A percentile compares a stretch with the other conserved stretches of the same genome.
These are phyloP conservation scores for Rhododendron molle DNA, from an alignment of 148 eudicot genomes.

Conservation along the genomic window DNA sequence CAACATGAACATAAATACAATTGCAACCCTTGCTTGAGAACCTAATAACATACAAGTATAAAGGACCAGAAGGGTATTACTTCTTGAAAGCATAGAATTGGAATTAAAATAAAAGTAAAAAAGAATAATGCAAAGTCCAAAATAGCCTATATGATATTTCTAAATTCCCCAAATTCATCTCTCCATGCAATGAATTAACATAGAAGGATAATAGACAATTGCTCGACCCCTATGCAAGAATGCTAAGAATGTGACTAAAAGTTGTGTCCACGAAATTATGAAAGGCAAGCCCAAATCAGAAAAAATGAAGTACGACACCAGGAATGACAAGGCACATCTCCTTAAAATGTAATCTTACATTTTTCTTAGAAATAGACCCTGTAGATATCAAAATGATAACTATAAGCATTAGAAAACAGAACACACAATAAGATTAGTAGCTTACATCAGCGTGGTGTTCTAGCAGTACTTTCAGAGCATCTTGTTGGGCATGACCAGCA, in stretches of 20 bases:
- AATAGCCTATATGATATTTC: background rate
- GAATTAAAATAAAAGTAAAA: background rate
- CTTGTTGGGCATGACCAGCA: conserved; percentile 89
- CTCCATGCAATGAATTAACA: background rate
- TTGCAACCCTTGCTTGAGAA: background rate
- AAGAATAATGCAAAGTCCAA: background rate
- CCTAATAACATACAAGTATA: background rate
- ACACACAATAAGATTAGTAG: background rate
- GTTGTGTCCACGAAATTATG: background rate
- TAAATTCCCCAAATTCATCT: background rate
- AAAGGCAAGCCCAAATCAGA: background rate
- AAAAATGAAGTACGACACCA: background rate
- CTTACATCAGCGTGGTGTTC: conserved; percentile 86
- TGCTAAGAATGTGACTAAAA: background rate
- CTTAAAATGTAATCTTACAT: background rate
- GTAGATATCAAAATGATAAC: background rate
- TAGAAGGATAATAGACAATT: background rate
- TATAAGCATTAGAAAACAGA: background rate
- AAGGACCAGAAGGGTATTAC: background rate
- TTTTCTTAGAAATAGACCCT: background rate
- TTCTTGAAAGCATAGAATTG: background rate
- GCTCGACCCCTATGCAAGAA: background rate
- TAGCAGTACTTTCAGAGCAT: conserved; percentile 68
- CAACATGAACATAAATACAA: background rate
- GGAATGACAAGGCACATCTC: background rate